phyloP scores from a whole-genome alignment of 169 alveolate species.

The Eimeria maxima region DNA sequence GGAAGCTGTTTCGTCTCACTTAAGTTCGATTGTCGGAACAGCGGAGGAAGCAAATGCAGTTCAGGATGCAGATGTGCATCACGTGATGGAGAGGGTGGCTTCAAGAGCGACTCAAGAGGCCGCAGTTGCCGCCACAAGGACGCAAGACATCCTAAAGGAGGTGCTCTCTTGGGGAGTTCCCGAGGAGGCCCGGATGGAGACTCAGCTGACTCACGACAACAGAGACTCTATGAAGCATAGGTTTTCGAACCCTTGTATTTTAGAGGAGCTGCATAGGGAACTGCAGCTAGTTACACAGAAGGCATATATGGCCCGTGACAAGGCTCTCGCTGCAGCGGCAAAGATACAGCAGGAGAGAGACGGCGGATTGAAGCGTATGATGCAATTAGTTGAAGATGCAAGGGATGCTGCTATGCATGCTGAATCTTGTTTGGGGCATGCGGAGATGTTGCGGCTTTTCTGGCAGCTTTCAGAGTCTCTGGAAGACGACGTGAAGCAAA shows the following conservation, averaged over 20 bases:
- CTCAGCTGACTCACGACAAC: not conserved
- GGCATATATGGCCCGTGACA: not conserved
- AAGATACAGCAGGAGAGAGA: not conserved
- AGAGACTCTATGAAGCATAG: not conserved
- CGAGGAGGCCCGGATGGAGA: not conserved
- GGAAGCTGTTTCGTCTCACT: not conserved
- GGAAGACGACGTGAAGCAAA: conserved; percentile 1
- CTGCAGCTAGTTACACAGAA: too few species aligned
- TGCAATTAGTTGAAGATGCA: not conserved
- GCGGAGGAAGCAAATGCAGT: not conserved
- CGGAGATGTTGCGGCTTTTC: not conserved
- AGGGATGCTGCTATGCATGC: not conserved
- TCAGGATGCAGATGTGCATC: not conserved
- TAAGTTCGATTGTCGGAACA: not conserved
- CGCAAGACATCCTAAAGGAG: not conserved
- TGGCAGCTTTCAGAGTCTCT: conserved; percentile 22
- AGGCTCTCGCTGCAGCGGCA: not conserved
- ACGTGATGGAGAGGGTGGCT: not conserved
- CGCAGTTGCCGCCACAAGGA: not conserved
- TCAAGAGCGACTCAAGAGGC: conserved; percentile 9
- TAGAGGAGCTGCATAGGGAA: not conserved
- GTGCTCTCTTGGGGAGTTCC: not conserved
- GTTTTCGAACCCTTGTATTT: not conserved
- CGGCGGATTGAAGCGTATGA: not conserved
- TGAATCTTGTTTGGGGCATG: not conserved